Conservation (phyloP, 1,139 yeast genomes). For the Suhomyces maxii region DNA sequence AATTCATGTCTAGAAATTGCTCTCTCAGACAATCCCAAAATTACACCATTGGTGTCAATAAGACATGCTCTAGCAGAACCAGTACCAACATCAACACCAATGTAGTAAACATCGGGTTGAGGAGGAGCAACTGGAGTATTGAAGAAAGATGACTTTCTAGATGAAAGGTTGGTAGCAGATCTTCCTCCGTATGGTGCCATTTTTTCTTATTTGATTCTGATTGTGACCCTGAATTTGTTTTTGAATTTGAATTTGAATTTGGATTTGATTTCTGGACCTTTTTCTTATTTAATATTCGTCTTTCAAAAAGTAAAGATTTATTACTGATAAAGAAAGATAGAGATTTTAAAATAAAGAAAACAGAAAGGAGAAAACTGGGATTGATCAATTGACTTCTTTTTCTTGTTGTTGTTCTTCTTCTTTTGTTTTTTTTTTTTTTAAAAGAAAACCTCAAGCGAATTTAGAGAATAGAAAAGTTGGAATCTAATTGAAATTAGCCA, state of each 20-base stretch:
- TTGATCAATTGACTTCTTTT: not conserved
- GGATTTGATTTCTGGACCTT: too few relatives aligned
- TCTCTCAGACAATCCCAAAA: constrained; percentile 76
- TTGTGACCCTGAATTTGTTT: too few relatives aligned
- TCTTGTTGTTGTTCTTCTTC: too few relatives aligned
- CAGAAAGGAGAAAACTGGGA: not conserved
- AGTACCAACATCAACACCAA: constrained; percentile 97
- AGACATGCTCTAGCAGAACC: constrained; percentile 96
- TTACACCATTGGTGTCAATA: constrained; percentile 79
- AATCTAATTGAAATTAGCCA: not conserved
- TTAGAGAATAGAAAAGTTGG: not conserved
- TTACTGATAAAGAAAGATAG: too few relatives aligned
- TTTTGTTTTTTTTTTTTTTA: too few relatives aligned
- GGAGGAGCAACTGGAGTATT: constrained; percentile 41
- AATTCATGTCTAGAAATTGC: constrained; percentile 76
- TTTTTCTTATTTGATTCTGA: not conserved
- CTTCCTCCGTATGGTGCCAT: constrained; percentile 13
- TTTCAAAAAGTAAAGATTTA: too few relatives aligned
- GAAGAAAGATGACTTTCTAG: constrained; percentile 43
- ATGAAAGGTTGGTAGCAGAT: constrained; percentile 43
- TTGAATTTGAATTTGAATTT: too few relatives aligned
- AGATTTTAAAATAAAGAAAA: too few relatives aligned
- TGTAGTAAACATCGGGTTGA: constrained; percentile 59
- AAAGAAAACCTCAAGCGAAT: too few relatives aligned
- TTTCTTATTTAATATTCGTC: too few relatives aligned